Percentiles rank a stretch among this genome's conserved stretches.
Evolutionary conservation across 176 grass and related monocot genomes (phyloP).

Genomic region (Oryza meyeriana): DNA sequence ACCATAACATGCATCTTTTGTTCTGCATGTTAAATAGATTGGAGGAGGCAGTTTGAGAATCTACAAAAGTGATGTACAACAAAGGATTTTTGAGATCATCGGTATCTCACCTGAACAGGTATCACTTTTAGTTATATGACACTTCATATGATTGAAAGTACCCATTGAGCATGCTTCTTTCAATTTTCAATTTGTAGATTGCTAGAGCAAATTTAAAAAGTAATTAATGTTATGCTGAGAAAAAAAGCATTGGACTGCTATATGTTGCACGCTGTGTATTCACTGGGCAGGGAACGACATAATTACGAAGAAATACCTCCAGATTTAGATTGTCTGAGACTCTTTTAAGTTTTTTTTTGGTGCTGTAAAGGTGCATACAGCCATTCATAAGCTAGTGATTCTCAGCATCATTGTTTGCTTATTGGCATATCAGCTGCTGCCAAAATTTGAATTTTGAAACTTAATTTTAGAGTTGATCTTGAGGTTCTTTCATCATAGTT

Average conservation of each 20-base stretch:
- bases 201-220: not conserved
- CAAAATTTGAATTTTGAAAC: no score
- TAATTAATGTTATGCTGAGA: not conserved
- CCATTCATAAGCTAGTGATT: not conserved
- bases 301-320: not conserved
- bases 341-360: not conserved
- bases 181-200: not conserved
- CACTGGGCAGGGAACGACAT: not conserved
- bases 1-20: not conserved
- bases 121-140: not conserved
- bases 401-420: no score
- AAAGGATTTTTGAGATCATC: constrained; percentile 88
- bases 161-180: not conserved
- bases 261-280: not conserved
- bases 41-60: constrained; percentile 96
- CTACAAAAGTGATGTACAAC: constrained; percentile 84
- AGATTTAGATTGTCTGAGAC: constrained; percentile 8
- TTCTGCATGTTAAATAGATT: constrained; percentile 47
- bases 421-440: no score
- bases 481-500: no score
- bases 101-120: constrained; percentile 82
- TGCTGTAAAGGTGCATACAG: not conserved
- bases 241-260: not conserved
- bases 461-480: no score
- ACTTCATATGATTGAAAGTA: not conserved